phyloP scores from a whole-genome alignment of 2,329 filamentous ascomycete genomes.

The Bisporella sp. region DNA sequence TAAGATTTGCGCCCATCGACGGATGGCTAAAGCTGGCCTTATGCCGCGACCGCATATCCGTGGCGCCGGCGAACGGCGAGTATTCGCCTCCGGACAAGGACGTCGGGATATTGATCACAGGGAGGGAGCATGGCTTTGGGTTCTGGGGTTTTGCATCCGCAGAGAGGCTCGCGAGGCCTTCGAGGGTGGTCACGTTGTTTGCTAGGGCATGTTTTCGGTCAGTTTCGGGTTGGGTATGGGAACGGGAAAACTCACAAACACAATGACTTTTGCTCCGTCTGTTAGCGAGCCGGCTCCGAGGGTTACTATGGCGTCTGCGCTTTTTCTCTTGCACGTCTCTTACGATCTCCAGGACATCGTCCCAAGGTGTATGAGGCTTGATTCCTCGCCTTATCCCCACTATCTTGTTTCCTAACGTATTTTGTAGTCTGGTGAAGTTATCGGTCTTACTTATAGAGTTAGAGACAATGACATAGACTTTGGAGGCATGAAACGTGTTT shows the following conservation, averaged over 20 bases:
- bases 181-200: constrained; percentile 14
- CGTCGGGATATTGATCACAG: constrained; percentile 34
- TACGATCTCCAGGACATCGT: constrained; percentile 25
- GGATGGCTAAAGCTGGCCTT: constrained; percentile 25
- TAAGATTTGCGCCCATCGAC: constrained; percentile 38
- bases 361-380: constrained; percentile 26
- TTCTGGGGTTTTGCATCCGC: constrained; percentile 6
- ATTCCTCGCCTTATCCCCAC: constrained; percentile 26
- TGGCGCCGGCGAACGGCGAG: constrained; percentile 32
- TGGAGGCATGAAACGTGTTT: constrained; percentile 21
- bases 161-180: constrained; percentile 11
- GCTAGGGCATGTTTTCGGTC: constrained; percentile 14
- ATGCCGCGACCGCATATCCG: constrained; percentile 22
- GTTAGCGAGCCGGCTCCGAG: constrained; percentile 28
- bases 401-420: constrained; percentile 20
- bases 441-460: constrained; percentile 26
- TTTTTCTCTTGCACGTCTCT: constrained; percentile 18
- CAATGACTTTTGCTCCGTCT: constrained; percentile 27
- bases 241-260: constrained; percentile 14
- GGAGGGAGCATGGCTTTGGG: constrained; percentile 19
- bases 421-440: constrained; percentile 19
- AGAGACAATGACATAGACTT: constrained; percentile 27
- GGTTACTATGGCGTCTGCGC: constrained; percentile 26
- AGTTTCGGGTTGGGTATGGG: not conserved
- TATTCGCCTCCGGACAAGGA: constrained; percentile 36